phyloP scores from a whole-genome alignment of 2,329 filamentous ascomycete genomes.

The Emericellopsis atlantica region DNA sequence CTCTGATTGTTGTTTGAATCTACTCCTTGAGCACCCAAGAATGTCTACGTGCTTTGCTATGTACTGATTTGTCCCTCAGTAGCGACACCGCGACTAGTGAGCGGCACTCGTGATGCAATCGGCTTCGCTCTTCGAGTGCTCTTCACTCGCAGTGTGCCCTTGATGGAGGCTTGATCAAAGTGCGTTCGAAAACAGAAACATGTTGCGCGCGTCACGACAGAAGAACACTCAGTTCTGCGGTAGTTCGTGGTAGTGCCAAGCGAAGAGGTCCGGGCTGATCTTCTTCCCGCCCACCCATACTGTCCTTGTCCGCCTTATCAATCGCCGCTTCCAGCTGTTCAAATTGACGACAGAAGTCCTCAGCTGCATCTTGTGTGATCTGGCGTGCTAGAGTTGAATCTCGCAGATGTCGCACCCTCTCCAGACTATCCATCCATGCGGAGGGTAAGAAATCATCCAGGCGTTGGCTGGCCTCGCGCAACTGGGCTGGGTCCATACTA shows the following conservation, averaged over 20 bases:
- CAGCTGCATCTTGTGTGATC: conserved; percentile 72
- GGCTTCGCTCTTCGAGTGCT: too few relatives aligned
- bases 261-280: conserved; percentile 10
- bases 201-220: conserved; percentile 27
- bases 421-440: conserved; percentile 81
- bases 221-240: conserved; percentile 46
- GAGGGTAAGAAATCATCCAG: conserved; percentile 88
- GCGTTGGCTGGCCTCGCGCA: conserved; percentile 59
- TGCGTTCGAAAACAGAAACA: background rate
- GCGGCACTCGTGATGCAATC: too few relatives aligned
- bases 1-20: too few relatives aligned
- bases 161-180: too few relatives aligned
- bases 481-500: conserved; percentile 35
- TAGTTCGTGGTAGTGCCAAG: conserved; percentile 42
- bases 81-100: too few relatives aligned
- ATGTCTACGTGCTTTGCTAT: too few relatives aligned
- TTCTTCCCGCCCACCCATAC: conserved; percentile 6
- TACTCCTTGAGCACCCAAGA: too few relatives aligned
- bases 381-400: conserved; percentile 59
- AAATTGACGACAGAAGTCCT: conserved; percentile 77
- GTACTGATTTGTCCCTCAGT: too few relatives aligned
- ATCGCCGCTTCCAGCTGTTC: conserved; percentile 43
- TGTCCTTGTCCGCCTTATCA: conserved; percentile 24
- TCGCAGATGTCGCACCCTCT: conserved; percentile 63
- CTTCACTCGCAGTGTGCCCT: too few relatives aligned